Base-by-base conservation (phyloP, 257 asterid genomes). In the Rubia yunnanensis region DNA sequence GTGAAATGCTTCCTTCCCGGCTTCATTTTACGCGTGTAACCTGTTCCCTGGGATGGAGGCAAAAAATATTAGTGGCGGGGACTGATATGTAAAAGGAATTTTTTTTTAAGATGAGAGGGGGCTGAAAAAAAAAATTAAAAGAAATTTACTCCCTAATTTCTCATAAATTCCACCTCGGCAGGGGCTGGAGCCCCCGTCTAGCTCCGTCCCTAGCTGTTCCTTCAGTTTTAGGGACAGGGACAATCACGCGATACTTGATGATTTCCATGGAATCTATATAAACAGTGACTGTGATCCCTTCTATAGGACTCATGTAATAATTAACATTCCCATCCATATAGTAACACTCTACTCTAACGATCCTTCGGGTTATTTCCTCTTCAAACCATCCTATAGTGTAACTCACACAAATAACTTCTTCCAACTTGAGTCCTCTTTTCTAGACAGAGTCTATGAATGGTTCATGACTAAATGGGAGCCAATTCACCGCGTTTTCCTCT, bases 241-340 rank as follows among this genome's bases (percentile, higher is more conserved):
- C 76, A 59, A 70, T 61, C 9, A 54, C 97, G 0, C 57, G 49
- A 67, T 60, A 87, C 1, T 73, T 78, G 0, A 60, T 8, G 56
- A 85, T 76, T 36, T 60, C 81, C 94, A 85, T 87, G 69, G 56
- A 61, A 71, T 87, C 96, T 64, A 89, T 86, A 77, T 82, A 91
- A 67, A 89, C 85, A 18, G 82, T 74, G 22, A 76, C 66, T 0
- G 78, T 80, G 3, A 89, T 71, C 14, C 89, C 95, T 68, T 89
- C 95, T 5, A 87, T 82, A 32, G 89, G 91, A 74, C 91, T 85
- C 96, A 86, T 86, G 71, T 83, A 85, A 28, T 80, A 52, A 63
- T 89, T n/a, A 79, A n/a, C 69, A 0, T 88, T 78, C 0, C 91
- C 96, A 67, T 87, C 88, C 72, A 76, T 31, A 55, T 87, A 89